Evolutionary conservation across 352 stramenopile species (phyloP).

Genomic region (Pythium apleroticum): DNA sequence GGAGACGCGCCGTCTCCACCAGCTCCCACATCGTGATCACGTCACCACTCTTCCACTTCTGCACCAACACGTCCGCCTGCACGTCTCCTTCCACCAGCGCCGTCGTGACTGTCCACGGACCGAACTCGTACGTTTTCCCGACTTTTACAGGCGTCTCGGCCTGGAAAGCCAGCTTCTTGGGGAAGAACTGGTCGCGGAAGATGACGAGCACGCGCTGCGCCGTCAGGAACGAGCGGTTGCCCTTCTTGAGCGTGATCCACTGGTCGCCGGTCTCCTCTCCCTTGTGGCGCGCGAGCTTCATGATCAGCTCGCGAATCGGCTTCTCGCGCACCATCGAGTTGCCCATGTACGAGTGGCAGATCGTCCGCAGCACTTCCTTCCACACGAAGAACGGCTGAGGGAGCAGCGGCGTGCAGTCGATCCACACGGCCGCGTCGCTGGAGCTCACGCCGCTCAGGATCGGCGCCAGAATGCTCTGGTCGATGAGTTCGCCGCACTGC

Average conservation of each 20-base stretch:
- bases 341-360: conserved; percentile 81
- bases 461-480: conserved; percentile 49
- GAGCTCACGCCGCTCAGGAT: conserved; percentile 61
- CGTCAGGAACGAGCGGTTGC: conserved; percentile 76
- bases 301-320: conserved; percentile 71
- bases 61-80: conserved; percentile 26
- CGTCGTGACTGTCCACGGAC: conserved; percentile 52
- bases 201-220: conserved; percentile 64
- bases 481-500: conserved; percentile 72
- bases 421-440: conserved; percentile 69
- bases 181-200: conserved; percentile 80
- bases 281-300: conserved; percentile 58
- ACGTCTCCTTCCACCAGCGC: conserved; percentile 20
- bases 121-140: conserved; percentile 49
- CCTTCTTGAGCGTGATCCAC: conserved; percentile 87
- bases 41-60: conserved; percentile 28
- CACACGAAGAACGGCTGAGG: conserved; percentile 83
- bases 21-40: conserved; percentile 62
- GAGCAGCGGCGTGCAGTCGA: conserved; percentile 54
- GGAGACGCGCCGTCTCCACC: conserved; percentile 43
- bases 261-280: conserved; percentile 40
- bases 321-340: conserved; percentile 87
- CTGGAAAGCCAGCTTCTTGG: conserved; percentile 27
- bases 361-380: conserved; percentile 81
- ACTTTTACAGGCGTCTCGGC: conserved; percentile 27